Evolutionary conservation across 768 basidiomycete genomes (phyloP).

Genomic region (Boletus tomentosulus): DNA sequence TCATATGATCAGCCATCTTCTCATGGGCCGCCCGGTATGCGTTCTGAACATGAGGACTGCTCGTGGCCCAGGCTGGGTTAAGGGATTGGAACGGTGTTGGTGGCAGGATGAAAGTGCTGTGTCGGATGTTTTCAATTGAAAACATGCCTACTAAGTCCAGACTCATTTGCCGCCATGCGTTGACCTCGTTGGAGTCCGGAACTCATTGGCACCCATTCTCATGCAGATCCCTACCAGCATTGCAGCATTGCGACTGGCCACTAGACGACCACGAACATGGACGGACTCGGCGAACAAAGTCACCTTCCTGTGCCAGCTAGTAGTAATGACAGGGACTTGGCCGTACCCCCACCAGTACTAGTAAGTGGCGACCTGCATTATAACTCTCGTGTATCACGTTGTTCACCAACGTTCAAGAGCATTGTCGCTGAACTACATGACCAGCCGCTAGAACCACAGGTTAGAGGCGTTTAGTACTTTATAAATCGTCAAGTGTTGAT

Average conservation of each 20-base stretch:
- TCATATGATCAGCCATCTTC: not conserved
- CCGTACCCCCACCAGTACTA: not conserved
- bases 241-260: not conserved
- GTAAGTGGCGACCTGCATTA: not conserved
- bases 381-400: not conserved
- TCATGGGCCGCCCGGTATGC: not conserved
- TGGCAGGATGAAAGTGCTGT: not conserved
- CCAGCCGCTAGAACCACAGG: constrained; percentile 2
- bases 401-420: constrained; percentile 9
- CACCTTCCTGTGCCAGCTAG: not conserved
- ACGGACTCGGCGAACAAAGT: not conserved
- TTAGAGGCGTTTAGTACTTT: not conserved
- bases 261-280: constrained; percentile 3
- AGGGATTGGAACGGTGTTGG: not conserved
- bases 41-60: constrained; percentile 16
- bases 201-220: not conserved
- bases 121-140: not conserved
- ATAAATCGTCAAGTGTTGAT: constrained; percentile 1
- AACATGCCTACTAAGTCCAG: too few species aligned
- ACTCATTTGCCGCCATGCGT: not conserved
- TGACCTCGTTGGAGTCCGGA: not conserved
- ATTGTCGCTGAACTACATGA: constrained; percentile 1
- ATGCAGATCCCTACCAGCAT: not conserved
- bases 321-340: not conserved
- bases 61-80: constrained; percentile 10